Base-by-base conservation (phyloP, 139 green algal species). In the Tetratostichococcus sp. region DNA sequence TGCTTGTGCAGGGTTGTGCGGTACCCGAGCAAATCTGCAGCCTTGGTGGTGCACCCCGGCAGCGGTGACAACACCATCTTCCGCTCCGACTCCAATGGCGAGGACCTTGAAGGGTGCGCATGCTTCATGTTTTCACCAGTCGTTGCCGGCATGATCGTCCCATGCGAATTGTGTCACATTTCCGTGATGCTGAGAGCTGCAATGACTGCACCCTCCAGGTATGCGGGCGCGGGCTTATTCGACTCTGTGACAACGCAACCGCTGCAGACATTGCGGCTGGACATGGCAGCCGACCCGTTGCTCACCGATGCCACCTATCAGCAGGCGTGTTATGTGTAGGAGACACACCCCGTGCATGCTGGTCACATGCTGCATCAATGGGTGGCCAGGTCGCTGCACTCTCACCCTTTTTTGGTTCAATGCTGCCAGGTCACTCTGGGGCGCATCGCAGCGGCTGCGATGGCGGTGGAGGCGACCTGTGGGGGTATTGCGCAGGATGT, bases 11-110 rank as follows among this genome's bases (percentile, higher is more conserved):
- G 58, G 11, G 42, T 89, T n/a, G 30, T 78, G 34, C 81, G 79
- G 16, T 89, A 80, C 43, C 86, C 86, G 5, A 86, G 72, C 76
- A 93, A 93, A 70, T 80, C 81, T 16, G 43, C 75, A 4, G 80
- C 65, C 21, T 75, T 93, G 39, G 77, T 80, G 39, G 62, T 72
- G 59, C 71, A 73, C 16, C 70, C 73, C 5, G 30, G 6, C 65
- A 58, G 2, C 16, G 67, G 35, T 19, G 67, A 35, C 28, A 73
- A 67, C 1, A 62, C 83, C 66, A 89, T 89, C 39, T 84, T 83
- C 35, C 69, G 85, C 22, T 87, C 82, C 16, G 85, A 90, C 66
- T 87, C 80, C 70, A 90, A 90, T 76, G 83, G 80, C 30, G 85
- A 89, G 75, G 85, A 88, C 62, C 73, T 88, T 22, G 69, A 81